Conservation (phyloP, 352 stramenopile species). For the Pythium oligandrum region DNA sequence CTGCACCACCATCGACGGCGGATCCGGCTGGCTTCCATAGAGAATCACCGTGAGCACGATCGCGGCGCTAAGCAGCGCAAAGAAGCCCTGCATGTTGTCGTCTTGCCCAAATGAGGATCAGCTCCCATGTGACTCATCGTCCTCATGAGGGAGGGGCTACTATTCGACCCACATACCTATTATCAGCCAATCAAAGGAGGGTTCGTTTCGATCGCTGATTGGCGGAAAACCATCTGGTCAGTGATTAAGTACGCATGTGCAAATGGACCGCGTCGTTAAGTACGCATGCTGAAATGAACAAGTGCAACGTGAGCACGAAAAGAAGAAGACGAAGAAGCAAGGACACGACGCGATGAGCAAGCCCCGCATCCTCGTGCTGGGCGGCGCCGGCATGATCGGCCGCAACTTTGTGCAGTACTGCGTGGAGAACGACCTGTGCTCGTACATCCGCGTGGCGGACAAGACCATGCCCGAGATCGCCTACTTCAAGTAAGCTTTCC, state of each 20-base stretch:
- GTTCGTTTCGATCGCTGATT: too few species aligned
- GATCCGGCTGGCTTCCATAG: conserved; percentile 42
- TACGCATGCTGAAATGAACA: too few species aligned
- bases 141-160: too few species aligned
- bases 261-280: too few species aligned
- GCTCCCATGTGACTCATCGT: too few species aligned
- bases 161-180: too few species aligned
- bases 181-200: too few species aligned
- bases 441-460: conserved; percentile 73
- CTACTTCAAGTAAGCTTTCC: conserved; percentile 61
- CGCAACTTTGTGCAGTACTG: conserved; percentile 85
- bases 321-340: not conserved
- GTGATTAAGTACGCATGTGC: too few species aligned
- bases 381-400: conserved; percentile 81
- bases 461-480: conserved; percentile 87
- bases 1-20: conserved; percentile 41
- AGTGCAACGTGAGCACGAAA: not conserved
- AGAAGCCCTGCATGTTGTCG: conserved; percentile 37
- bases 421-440: conserved; percentile 60
- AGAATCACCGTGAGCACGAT: conserved; percentile 40
- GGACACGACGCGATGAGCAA: conserved; percentile 17
- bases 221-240: too few species aligned
- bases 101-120: too few species aligned
- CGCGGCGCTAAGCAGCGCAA: conserved; percentile 44
- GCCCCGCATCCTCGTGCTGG: conserved; percentile 78